phyloP scores from a whole-genome alignment of 331 rosid species.

The Arachis monticola region DNA sequence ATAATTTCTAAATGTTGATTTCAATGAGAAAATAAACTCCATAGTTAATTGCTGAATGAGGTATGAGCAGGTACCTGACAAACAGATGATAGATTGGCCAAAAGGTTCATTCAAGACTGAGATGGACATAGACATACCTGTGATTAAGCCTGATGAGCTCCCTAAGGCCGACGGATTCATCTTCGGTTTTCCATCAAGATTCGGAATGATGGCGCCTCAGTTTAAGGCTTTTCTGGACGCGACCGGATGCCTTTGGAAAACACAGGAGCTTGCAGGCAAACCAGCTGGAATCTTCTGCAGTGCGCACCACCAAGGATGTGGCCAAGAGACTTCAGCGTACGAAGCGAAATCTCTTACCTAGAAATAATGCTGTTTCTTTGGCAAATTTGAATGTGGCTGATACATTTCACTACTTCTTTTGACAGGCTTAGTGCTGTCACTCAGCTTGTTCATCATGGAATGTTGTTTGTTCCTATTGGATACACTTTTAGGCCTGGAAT shows the following conservation, averaged over 20 bases:
- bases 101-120: constrained; percentile 45
- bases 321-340: constrained; percentile 76
- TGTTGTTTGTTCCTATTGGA: constrained; percentile 76
- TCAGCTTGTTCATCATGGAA: constrained; percentile 84
- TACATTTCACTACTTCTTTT: no score
- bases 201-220: constrained; percentile 98
- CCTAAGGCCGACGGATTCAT: constrained; percentile 87
- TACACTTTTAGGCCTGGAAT: constrained; percentile 76
- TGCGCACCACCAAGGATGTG: constrained; percentile 77
- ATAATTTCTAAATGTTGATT: no score
- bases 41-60: no score
- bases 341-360: constrained; percentile 20
- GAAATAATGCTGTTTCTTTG: neutral
- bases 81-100: constrained; percentile 84
- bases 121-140: constrained; percentile 47
- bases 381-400: no score
- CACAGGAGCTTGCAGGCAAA: constrained; percentile 81
- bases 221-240: constrained; percentile 91
- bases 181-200: constrained; percentile 96
- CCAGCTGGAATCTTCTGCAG: constrained; percentile 85
- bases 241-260: constrained; percentile 89
- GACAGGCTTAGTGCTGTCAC: constrained; percentile 73
- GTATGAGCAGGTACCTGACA: constrained; percentile 61
- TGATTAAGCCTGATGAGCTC: constrained; percentile 79
- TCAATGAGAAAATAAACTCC: no score